These are phyloP conservation scores for Zygosaccharomyces pseudobailii DNA, from an alignment of 1,139 yeast genomes.

Conservation along the genomic window DNA sequence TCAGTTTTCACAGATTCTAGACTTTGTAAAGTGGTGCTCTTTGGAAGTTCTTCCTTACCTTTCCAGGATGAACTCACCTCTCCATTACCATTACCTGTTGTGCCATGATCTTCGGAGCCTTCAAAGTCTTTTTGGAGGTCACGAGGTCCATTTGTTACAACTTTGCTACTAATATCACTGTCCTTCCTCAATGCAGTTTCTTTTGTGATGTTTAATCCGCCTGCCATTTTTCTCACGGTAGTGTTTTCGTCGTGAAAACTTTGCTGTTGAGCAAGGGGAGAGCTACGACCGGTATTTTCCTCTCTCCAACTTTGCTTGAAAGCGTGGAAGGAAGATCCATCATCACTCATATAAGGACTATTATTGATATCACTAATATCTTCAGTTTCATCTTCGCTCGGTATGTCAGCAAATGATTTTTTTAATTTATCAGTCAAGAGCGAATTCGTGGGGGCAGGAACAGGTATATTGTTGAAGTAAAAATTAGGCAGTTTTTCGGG, in stretches of 20 bases:
- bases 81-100: too few species aligned
- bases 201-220: background rate
- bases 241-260: background rate
- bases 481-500: conserved; percentile 1
- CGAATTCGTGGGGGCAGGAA: conserved; percentile 8
- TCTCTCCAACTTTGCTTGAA: conserved; percentile 9
- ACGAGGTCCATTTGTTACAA: too few species aligned
- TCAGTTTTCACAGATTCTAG: too few species aligned
- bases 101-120: too few species aligned
- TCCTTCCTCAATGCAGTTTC: background rate
- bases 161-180: background rate
- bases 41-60: too few species aligned
- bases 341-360: conserved; percentile 11
- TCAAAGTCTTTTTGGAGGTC: too few species aligned
- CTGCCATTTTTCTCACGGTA: background rate
- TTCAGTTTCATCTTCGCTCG: conserved; percentile 8
- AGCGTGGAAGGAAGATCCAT: conserved; percentile 9
- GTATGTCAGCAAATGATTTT: conserved; percentile 11
- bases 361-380: conserved; percentile 7
- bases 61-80: too few species aligned
- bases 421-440: conserved; percentile 10
- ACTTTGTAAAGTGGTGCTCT: too few species aligned
- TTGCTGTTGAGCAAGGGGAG: background rate
- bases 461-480: conserved; percentile 3
- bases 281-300: background rate